A percentile compares a stretch with the other conserved stretches of the same genome.
These are phyloP conservation scores for Hymenoscyphus fraxineus DNA, from an alignment of 2,329 filamentous ascomycete genomes.

Conservation along the genomic window DNA sequence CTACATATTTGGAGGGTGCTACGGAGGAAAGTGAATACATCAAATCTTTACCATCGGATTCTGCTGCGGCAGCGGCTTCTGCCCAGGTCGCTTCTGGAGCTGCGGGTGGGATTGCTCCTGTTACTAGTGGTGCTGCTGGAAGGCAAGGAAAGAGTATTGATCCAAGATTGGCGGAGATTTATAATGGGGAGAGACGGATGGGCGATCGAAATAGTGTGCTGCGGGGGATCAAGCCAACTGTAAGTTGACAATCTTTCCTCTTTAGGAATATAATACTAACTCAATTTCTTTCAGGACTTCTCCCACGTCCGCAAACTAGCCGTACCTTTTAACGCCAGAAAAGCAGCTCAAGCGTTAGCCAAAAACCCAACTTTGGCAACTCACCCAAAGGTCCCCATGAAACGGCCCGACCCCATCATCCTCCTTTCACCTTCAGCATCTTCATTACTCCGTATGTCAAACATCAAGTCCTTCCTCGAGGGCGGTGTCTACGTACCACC, in stretches of 20 bases:
- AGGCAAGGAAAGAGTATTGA: constrained; percentile 67
- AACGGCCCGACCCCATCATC: constrained; percentile 79
- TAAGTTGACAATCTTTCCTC: constrained; percentile 43
- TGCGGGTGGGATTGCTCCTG: constrained; percentile 37
- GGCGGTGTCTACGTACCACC: constrained; percentile 76
- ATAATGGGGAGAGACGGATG: constrained; percentile 85
- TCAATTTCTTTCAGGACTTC: constrained; percentile 67
- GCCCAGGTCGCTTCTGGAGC: constrained; percentile 47
- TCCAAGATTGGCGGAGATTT: constrained; percentile 80
- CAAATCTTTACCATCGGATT: constrained; percentile 70
- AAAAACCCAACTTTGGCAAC: constrained; percentile 47
- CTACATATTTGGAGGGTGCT: constrained; percentile 88
- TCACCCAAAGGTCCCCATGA: constrained; percentile 49
- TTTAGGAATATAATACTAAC: neutral
- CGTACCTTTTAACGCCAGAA: constrained; percentile 67
- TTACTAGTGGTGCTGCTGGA: constrained; percentile 43
- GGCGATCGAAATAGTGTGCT: constrained; percentile 88
- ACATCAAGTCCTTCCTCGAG: constrained; percentile 91
- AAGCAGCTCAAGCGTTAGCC: constrained; percentile 40
- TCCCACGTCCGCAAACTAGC: constrained; percentile 87
- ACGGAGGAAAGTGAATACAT: constrained; percentile 92
- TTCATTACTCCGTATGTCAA: constrained; percentile 89
- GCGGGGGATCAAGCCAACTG: constrained; percentile 82
- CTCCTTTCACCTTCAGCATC: constrained; percentile 94
- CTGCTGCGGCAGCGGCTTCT: constrained; percentile 39